These are phyloP conservation scores for Scopulariopsis brevicaulis DNA, from an alignment of 2,329 filamentous ascomycete species.

Conservation along the genomic window DNA sequence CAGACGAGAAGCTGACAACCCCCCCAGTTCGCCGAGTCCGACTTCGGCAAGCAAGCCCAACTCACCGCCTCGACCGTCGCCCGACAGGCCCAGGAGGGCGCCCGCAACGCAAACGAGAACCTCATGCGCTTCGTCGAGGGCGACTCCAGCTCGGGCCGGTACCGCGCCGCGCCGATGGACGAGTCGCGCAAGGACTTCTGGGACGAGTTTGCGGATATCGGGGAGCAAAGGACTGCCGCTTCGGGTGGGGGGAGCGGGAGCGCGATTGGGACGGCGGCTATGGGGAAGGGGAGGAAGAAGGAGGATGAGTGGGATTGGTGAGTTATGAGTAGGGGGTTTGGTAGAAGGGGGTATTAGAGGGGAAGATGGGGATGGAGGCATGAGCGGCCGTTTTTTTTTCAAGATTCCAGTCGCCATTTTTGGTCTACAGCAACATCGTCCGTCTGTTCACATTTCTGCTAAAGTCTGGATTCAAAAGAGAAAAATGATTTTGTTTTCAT, in stretches of 20 bases:
- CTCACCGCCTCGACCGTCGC: constrained; percentile 54
- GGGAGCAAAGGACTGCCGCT: constrained; percentile 32
- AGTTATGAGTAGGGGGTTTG: background rate
- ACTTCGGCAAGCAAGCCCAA: constrained; percentile 59
- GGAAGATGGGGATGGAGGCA: background rate
- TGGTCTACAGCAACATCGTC: background rate
- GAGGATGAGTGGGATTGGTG: constrained; percentile 55
- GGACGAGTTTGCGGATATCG: constrained; percentile 74
- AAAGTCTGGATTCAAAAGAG: background rate
- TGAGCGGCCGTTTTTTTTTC: background rate
- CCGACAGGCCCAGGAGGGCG: constrained; percentile 55
- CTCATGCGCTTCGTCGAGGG: constrained; percentile 87
- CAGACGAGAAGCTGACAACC: constrained; percentile 6
- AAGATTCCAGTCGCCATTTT: background rate
- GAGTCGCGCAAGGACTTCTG: constrained; percentile 75
- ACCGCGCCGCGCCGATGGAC: constrained; percentile 32
- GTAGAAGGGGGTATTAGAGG: background rate
- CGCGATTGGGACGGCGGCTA: constrained; percentile 47
- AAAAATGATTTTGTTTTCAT: too few species aligned
- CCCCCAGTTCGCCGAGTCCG: constrained; percentile 62
- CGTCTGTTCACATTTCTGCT: background rate
- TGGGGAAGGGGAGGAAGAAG: constrained; percentile 43
- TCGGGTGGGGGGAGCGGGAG: constrained; percentile 18
- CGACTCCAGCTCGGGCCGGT: constrained; percentile 11
- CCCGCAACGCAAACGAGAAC: constrained; percentile 63